Conservation (phyloP, 2,329 filamentous ascomycete genomes). For the Didymella pomorum region DNA sequence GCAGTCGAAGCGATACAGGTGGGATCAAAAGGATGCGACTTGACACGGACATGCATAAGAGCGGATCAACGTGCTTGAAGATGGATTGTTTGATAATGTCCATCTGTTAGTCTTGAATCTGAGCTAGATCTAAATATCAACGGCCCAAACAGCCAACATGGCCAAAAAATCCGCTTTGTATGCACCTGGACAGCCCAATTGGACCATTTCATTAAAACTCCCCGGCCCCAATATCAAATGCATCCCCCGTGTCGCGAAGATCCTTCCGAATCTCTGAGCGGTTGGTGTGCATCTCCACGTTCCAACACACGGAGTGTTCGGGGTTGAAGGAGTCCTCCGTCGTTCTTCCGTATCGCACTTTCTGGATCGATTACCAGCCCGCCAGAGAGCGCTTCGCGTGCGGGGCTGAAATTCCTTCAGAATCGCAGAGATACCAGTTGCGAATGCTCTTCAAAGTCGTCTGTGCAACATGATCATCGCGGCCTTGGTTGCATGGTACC, state of each 20-base stretch:
- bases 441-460: not conserved
- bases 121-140: not conserved
- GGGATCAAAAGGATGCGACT: not conserved
- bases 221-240: not conserved
- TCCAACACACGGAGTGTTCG: conserved; percentile 9
- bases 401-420: not conserved
- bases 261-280: conserved; percentile 15
- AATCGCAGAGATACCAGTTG: not conserved
- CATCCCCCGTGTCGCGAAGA: conserved; percentile 2
- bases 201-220: conserved; percentile 3
- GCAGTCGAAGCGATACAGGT: not conserved
- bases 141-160: not conserved
- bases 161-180: not conserved
- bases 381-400: conserved; percentile 15
- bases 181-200: not conserved
- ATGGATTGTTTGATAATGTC: not conserved
- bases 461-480: conserved; percentile 38
- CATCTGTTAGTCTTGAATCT: not conserved
- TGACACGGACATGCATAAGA: not conserved
- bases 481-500: conserved; percentile 61
- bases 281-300: conserved; percentile 7
- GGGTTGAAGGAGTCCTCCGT: not conserved
- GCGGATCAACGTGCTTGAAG: not conserved
- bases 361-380: not conserved
- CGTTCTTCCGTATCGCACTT: conserved; percentile 4